These are phyloP conservation scores for Huntiella bhutanensis DNA, from an alignment of 2,329 filamentous ascomycete species.

Conservation along the genomic window DNA sequence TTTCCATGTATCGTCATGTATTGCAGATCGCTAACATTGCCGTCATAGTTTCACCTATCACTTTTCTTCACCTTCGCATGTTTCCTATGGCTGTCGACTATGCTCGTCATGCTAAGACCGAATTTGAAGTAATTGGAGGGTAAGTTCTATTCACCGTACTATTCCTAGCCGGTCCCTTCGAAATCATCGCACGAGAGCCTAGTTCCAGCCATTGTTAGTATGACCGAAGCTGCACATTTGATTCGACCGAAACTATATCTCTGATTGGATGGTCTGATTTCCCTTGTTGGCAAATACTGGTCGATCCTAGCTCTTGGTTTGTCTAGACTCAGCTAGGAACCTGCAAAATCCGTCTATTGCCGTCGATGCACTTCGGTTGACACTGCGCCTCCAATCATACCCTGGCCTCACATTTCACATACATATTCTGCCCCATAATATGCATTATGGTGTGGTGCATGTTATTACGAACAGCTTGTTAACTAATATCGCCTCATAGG, in stretches of 20 bases:
- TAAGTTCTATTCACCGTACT: slow-evolving; percentile 25
- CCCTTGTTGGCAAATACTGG: too few relatives aligned
- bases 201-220: too few relatives aligned
- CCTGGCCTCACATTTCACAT: neutral
- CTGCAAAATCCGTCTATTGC: neutral
- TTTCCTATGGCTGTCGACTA: slow-evolving; percentile 76
- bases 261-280: too few relatives aligned
- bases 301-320: too few relatives aligned
- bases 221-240: too few relatives aligned
- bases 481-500: slow-evolving; percentile 18
- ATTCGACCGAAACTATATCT: too few relatives aligned
- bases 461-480: neutral
- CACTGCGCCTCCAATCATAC: neutral
- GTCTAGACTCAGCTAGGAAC: too few relatives aligned
- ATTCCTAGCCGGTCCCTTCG: too few relatives aligned
- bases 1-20: neutral
- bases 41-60: slow-evolving; percentile 43
- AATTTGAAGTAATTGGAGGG: slow-evolving; percentile 72
- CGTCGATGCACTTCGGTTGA: neutral
- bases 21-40: neutral
- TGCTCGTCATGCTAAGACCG: slow-evolving; percentile 28
- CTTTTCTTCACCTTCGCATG: slow-evolving; percentile 66
- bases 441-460: neutral
- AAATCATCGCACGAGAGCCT: too few relatives aligned
- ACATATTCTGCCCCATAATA: too few relatives aligned